Percentiles rank a stretch among this genome's conserved stretches.
phyloP scores from a whole-genome alignment of 768 basidiomycete genomes.

The Suillus ampliporus region DNA sequence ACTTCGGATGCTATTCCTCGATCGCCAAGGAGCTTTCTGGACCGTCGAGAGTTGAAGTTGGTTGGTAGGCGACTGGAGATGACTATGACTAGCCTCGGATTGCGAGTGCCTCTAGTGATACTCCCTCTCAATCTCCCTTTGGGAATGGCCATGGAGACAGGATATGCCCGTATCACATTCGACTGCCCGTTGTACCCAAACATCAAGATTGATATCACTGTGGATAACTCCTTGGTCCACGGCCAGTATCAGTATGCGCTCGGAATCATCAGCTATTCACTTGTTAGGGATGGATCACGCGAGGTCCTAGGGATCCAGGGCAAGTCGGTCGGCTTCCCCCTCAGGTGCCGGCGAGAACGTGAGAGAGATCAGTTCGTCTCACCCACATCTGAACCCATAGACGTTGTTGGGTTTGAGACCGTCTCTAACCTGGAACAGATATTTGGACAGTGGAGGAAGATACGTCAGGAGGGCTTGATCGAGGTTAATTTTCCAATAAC shows the following conservation, averaged over 20 bases:
- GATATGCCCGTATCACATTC: neutral
- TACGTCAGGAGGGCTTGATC: neutral
- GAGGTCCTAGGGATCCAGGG: neutral
- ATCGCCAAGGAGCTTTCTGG: neutral
- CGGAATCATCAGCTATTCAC: slow-evolving; percentile 1
- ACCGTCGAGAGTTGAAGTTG: neutral
- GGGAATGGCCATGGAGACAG: neutral
- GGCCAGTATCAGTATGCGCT: neutral
- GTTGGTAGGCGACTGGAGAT: neutral
- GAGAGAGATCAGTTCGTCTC: neutral
- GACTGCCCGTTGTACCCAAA: neutral
- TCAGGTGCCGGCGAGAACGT: neutral
- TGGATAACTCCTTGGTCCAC: neutral
- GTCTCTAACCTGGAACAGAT: neutral
- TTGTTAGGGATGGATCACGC: neutral
- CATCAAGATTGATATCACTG: neutral
- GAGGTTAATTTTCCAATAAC: neutral
- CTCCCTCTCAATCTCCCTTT: neutral
- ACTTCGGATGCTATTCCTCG: neutral
- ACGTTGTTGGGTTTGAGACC: neutral
- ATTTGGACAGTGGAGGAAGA: neutral
- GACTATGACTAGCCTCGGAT: neutral
- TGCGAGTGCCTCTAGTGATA: neutral
- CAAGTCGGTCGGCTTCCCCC: neutral
- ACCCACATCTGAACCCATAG: neutral